Evolutionary conservation across 148 eudicot genomes (phyloP), one percentile per base, ranked within the genome.

Genomic region (Rhododendron griersonianum): DNA sequence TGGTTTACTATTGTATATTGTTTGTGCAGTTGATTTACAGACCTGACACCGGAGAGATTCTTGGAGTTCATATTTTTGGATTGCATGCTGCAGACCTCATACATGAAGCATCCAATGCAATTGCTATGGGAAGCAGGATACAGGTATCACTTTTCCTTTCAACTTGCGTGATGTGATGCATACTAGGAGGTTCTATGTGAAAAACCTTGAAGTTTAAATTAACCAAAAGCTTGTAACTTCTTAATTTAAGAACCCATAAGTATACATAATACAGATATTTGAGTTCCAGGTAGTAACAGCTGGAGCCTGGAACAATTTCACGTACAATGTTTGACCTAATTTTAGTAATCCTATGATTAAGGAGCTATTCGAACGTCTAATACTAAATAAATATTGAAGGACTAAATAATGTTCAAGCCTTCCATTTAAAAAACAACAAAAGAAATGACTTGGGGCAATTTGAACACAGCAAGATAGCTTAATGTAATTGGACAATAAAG

Each of bases 1-100:
- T 16, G 53, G 53, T 14, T 16, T 81, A 16, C 74, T 67, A 59
- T 51, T 30, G 51, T 83, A 4, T 84, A 11, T 78, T 82, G 81
- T 23, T 88, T 87, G 35, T 90, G 89, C 98, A 97, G 99, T 87
- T 97, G 92, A 95, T 97, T 78, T 97, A 95, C 89, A 94, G 99
- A 91, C 99, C 98, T 45, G 99, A 97, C 93, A 97, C 87, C 83
- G 99, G 99, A 85, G 98, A 95, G 88, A 97, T 97, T 90, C 98
- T 97, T 65, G 99, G 99, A 83, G 99, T 97, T 84, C 99, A 97
- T 85, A 97, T 97, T 67, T 97, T 95, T 87, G 99, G 99, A 67
- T 78, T 97, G 88, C 99, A 97, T 93, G 99, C 99, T 77, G 99
- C 99, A 28, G 99, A 97, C 86, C 99, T 97, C 84, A 95, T 97